Evolutionary conservation across 305 asterid species (phyloP).

Genomic region (Ilex paraguariensis): DNA sequence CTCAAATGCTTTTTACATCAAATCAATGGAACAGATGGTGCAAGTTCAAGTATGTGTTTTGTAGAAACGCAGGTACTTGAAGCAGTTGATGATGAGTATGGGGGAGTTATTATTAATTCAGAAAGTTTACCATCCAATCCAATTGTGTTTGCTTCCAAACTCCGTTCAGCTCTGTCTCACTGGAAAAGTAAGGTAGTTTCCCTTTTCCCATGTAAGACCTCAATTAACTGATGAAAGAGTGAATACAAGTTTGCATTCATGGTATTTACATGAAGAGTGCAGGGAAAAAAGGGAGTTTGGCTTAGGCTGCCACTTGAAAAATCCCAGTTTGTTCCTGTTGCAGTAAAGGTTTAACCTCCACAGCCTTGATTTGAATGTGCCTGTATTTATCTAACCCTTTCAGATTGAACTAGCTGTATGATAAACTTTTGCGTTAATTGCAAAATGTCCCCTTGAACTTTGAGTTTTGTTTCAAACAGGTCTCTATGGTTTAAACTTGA

Average conservation of each 20-base stretch:
- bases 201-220: neutral
- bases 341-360: conserved; percentile 46
- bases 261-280: conserved; percentile 2
- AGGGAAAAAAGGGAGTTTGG: conserved; percentile 92
- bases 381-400: too few species aligned
- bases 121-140: conserved; percentile 61
- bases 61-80: conserved; percentile 41
- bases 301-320: conserved; percentile 68
- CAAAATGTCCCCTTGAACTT: too few species aligned
- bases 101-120: conserved; percentile 58
- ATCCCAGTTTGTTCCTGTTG: conserved; percentile 73
- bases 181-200: conserved; percentile 60
- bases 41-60: conserved; percentile 25
- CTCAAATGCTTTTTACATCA: conserved; percentile 33
- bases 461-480: too few species aligned
- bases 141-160: conserved; percentile 39
- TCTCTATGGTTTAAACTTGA: too few species aligned
- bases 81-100: conserved; percentile 73
- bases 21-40: conserved; percentile 34
- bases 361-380: neutral
- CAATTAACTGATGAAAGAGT: neutral
- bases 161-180: conserved; percentile 53
- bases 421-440: too few species aligned
- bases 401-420: too few species aligned
- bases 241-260: neutral